These are phyloP conservation scores for Pseudocercospora eumusae DNA, from an alignment of 2,329 filamentous ascomycete species.

Conservation along the genomic window DNA sequence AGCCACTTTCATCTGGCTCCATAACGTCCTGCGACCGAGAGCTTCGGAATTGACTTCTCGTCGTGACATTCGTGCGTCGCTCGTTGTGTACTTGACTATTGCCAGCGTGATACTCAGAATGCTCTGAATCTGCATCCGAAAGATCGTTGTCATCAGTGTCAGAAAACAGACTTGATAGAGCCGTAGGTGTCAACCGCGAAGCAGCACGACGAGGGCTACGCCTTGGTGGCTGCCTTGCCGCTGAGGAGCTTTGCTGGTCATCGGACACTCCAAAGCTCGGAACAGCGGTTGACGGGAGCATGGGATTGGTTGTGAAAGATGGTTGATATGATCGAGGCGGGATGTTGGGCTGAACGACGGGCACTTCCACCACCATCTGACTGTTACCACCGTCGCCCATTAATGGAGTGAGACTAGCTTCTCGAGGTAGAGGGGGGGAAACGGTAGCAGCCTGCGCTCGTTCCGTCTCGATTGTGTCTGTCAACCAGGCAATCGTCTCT, in stretches of 20 bases:
- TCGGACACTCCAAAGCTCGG: background rate
- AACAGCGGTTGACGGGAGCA: background rate
- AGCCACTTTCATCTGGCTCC: background rate
- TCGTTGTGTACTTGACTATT: background rate
- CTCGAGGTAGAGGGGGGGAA: constrained; percentile 3
- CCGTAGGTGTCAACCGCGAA: background rate
- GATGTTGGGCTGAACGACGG: no score
- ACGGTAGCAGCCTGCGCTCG: constrained; percentile 11
- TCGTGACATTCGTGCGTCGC: constrained; percentile 7
- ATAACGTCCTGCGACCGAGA: background rate
- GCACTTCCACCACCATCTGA: background rate
- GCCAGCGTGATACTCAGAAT: background rate
- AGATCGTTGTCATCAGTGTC: background rate
- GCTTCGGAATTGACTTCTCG: constrained; percentile 5
- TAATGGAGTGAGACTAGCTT: constrained; percentile 11
- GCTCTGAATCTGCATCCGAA: background rate
- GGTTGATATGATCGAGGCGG: background rate
- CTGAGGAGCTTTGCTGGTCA: background rate
- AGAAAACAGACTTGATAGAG: background rate
- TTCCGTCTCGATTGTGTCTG: constrained; percentile 17
- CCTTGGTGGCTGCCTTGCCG: background rate
- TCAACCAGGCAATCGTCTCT: constrained; percentile 12
- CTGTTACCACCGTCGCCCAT: constrained; percentile 16
- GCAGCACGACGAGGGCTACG: background rate
- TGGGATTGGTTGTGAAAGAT: constrained; percentile 5